Conservation (phyloP, 2,329 filamentous ascomycete genomes). For the Botrytis galanthina region DNA sequence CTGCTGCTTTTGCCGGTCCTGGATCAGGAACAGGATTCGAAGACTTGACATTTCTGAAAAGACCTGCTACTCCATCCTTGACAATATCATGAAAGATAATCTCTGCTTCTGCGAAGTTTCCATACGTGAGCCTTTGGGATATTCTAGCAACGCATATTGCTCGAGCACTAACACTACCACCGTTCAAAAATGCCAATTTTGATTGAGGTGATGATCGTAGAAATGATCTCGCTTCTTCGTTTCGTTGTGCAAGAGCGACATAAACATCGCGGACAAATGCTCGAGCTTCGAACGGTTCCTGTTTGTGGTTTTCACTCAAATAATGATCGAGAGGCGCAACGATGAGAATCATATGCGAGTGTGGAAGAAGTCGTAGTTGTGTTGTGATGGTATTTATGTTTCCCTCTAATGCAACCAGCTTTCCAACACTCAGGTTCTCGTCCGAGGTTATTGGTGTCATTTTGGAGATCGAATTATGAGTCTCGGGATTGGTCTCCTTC, state of each 20-base stretch:
- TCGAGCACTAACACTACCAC: slow-evolving; percentile 55
- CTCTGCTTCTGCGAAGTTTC: slow-evolving; percentile 51
- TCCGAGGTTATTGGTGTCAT: slow-evolving; percentile 15
- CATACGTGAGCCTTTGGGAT: slow-evolving; percentile 50
- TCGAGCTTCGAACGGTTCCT: slow-evolving; percentile 42
- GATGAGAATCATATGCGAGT: slow-evolving; percentile 56
- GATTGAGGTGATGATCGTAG: slow-evolving; percentile 46
- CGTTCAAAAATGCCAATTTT: slow-evolving; percentile 59
- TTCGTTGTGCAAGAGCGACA: slow-evolving; percentile 48
- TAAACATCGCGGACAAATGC: slow-evolving; percentile 51
- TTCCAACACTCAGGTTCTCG: slow-evolving; percentile 40
- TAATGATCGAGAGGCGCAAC: slow-evolving; percentile 43
- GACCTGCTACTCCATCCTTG: slow-evolving; percentile 48
- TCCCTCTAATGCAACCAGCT: slow-evolving; percentile 60
- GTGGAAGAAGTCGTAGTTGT: slow-evolving; percentile 59
- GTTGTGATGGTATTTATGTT: slow-evolving; percentile 53
- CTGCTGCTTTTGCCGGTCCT: no score
- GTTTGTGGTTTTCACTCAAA: slow-evolving; percentile 28
- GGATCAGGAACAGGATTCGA: not conserved
- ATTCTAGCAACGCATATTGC: slow-evolving; percentile 55
- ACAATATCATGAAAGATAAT: slow-evolving; percentile 50
- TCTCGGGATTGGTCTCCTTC: not conserved
- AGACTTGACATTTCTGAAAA: slow-evolving; percentile 26
- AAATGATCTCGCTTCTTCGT: slow-evolving; percentile 51
- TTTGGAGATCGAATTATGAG: slow-evolving; percentile 1